phyloP scores from a whole-genome alignment of 495 filamentous ascomycete genomes.

The Rhizodiscina lignyota region DNA sequence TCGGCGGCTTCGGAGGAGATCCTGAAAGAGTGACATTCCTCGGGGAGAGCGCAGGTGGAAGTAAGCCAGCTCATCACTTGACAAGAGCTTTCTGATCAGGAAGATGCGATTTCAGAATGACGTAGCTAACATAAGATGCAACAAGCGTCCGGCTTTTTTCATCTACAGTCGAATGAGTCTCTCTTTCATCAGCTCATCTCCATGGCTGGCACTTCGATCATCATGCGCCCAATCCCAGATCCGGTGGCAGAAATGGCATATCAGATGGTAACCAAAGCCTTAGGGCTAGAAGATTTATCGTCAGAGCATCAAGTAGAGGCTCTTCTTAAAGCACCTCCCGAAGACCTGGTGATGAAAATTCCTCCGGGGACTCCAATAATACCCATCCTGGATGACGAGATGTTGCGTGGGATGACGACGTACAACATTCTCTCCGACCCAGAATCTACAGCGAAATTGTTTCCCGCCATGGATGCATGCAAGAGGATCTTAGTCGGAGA shows the following conservation, averaged over 20 bases:
- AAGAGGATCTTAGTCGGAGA: constrained; percentile 27
- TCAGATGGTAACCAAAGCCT: constrained; percentile 17
- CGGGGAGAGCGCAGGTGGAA: constrained; percentile 16
- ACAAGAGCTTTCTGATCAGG: not conserved
- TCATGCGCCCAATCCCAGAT: constrained; percentile 17
- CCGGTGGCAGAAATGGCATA: constrained; percentile 23
- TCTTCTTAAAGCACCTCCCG: constrained; percentile 18
- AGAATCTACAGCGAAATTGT: too few species aligned
- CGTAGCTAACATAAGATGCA: not conserved
- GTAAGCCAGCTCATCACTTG: constrained; percentile 4
- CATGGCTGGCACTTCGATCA: constrained; percentile 24
- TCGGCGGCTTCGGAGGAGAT: constrained; percentile 8
- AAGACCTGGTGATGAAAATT: constrained; percentile 19
- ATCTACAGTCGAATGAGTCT: constrained; percentile 21
- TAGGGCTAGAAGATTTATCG: constrained; percentile 18
- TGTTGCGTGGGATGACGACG: constrained; percentile 16
- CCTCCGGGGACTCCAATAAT: constrained; percentile 13
- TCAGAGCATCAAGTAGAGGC: constrained; percentile 19
- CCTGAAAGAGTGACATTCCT: constrained; percentile 5
- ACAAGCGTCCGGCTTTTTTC: constrained; percentile 23
- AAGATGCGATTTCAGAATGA: not conserved
- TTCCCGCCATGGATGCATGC: constrained; percentile 18
- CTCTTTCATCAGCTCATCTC: constrained; percentile 25
- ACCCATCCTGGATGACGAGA: constrained; percentile 23
- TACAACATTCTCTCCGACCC: constrained; percentile 11